Conservation (phyloP, 1,284 basidiomycete genomes). For the Athelia psychrophila region DNA sequence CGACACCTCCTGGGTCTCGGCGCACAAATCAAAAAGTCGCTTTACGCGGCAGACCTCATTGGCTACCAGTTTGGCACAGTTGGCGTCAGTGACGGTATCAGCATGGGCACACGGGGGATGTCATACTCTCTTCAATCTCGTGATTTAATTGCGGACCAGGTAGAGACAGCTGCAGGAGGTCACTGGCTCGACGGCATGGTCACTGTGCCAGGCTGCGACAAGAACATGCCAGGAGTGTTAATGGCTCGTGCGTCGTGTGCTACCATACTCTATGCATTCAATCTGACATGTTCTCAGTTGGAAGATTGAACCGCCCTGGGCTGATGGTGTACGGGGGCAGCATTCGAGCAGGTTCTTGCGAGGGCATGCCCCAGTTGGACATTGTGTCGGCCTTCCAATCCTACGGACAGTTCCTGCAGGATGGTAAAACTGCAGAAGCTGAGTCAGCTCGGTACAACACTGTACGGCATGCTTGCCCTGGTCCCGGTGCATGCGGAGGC, state of each 20-base stretch:
- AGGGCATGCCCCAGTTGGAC: constrained; percentile 78
- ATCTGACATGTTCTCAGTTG: constrained; percentile 49
- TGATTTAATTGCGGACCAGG: constrained; percentile 95
- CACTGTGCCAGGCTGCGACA: constrained; percentile 94
- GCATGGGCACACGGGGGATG: constrained; percentile 94
- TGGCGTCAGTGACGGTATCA: constrained; percentile 97
- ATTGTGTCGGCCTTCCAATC: constrained; percentile 95
- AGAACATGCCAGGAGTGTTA: constrained; percentile 96
- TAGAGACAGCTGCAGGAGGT: constrained; percentile 94
- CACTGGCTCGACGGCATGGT: constrained; percentile 99
- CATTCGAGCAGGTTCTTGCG: constrained; percentile 88
- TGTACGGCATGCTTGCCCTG: constrained; percentile 90
- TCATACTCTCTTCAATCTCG: constrained; percentile 93
- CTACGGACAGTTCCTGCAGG: constrained; percentile 90
- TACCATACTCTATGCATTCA: constrained; percentile 20
- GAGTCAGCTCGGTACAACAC: constrained; percentile 83
- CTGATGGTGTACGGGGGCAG: constrained; percentile 97
- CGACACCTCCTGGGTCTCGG: constrained; percentile 90
- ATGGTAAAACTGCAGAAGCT: constrained; percentile 81
- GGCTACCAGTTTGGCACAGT: constrained; percentile 98
- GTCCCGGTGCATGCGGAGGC: constrained; percentile 94
- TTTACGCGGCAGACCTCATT: constrained; percentile 73
- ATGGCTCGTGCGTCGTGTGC: constrained; percentile 76
- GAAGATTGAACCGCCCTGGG: constrained; percentile 90
- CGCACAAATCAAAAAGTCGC: constrained; percentile 80